A percentile compares a stretch with the other conserved stretches of the same genome.
These are phyloP conservation scores for Wallacemonas sp. DNA, from an alignment of 208 protist species.

Conservation along the genomic window DNA sequence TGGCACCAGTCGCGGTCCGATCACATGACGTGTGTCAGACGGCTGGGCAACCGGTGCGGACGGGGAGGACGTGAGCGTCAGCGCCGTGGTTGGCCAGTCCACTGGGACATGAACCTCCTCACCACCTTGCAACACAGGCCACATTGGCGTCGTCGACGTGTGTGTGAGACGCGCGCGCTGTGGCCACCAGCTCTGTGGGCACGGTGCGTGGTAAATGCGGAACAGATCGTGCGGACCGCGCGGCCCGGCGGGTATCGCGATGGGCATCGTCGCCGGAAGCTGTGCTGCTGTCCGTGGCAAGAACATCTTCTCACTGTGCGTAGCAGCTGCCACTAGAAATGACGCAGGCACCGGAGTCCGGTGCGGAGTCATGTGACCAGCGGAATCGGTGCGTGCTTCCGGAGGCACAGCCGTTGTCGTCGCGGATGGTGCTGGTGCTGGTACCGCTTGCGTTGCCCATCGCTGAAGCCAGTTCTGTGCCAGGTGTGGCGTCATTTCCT, in stretches of 20 bases:
- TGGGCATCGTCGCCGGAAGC: no score
- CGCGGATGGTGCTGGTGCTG: background rate
- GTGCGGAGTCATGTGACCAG: background rate
- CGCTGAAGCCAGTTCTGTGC: background rate
- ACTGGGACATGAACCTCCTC: no score
- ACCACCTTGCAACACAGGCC: no score
- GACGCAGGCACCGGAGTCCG: background rate
- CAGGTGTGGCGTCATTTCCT: background rate
- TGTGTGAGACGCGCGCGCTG: no score
- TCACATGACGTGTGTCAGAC: background rate
- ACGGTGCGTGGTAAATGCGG: constrained; percentile 1
- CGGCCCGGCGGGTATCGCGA: background rate
- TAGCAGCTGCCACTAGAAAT: background rate
- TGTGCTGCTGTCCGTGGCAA: no score
- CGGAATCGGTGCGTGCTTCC: no score
- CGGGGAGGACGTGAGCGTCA: background rate
- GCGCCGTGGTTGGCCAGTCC: background rate
- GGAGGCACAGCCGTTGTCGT: background rate
- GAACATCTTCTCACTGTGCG: no score
- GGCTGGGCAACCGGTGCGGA: no score
- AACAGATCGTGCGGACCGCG: background rate
- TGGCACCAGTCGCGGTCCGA: background rate
- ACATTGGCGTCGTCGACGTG: no score
- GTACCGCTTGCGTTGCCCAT: background rate
- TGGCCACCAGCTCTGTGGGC: background rate